Evolutionary conservation across 2,329 filamentous ascomycete species (phyloP).

Genomic region (Talaromyces sp.): DNA sequence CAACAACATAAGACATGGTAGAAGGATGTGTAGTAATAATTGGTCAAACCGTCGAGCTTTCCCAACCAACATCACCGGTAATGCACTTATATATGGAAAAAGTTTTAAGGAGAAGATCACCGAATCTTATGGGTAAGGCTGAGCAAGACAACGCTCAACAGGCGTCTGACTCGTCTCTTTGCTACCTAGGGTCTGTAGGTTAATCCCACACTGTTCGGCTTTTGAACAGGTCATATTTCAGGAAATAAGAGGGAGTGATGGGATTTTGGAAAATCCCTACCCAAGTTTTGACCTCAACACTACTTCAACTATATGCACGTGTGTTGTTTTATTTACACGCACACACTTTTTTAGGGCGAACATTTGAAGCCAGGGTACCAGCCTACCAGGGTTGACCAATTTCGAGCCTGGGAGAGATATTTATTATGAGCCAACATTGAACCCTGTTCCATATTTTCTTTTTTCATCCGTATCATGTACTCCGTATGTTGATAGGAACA

Average conservation of each 20-base stretch:
- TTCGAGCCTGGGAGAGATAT: background rate
- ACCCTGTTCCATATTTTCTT: background rate
- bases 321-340: background rate
- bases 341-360: background rate
- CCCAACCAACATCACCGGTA: background rate
- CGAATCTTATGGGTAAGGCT: background rate
- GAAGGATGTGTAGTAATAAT: background rate
- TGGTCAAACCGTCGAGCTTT: background rate
- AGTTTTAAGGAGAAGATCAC: background rate
- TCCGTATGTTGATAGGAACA: background rate
- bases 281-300: background rate
- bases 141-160: background rate
- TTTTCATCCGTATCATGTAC: background rate
- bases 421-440: background rate
- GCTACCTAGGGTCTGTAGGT: background rate
- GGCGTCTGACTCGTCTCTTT: background rate
- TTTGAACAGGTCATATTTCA: background rate
- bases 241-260: background rate
- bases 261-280: background rate
- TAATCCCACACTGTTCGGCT: background rate
- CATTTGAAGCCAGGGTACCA: background rate
- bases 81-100: background rate
- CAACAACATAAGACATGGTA: conserved; percentile 25
- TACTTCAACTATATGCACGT: background rate
- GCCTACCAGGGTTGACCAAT: background rate